phyloP scores from a whole-genome alignment of 352 stramenopile species.

The Pythium inflatum region DNA sequence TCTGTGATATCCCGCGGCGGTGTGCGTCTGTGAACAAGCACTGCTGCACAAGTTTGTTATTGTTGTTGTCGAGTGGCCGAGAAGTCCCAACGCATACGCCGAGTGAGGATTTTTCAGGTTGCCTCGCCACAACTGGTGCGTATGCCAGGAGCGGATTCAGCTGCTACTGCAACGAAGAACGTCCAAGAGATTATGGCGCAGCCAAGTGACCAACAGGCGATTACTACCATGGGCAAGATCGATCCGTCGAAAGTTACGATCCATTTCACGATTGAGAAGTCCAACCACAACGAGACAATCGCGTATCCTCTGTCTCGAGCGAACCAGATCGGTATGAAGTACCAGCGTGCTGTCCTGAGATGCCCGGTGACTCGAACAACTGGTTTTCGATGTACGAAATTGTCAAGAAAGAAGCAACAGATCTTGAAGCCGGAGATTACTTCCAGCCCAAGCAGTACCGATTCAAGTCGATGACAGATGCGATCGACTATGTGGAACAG shows the following conservation, averaged over 20 bases:
- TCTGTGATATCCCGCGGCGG: background rate
- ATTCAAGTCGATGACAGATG: background rate
- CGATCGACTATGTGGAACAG: constrained; percentile 1
- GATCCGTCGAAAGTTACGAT: no score
- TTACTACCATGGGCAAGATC: no score
- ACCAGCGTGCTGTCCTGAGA: background rate
- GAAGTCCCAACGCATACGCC: background rate
- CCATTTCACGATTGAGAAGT: background rate
- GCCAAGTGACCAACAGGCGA: background rate
- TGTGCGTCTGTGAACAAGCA: background rate
- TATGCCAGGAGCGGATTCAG: background rate
- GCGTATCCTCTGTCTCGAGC: background rate
- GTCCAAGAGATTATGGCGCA: background rate
- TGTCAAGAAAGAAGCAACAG: background rate
- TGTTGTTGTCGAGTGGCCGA: background rate
- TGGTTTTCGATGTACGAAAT: constrained; percentile 21
- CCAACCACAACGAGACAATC: background rate
- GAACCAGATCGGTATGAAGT: background rate
- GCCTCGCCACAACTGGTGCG: constrained; percentile 1
- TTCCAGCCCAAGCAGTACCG: background rate
- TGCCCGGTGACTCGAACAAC: background rate
- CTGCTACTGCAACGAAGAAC: background rate
- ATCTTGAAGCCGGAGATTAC: background rate
- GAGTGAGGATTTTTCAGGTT: background rate
- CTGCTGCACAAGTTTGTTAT: background rate